A percentile compares a stretch with the other conserved stretches of the same genome.
Evolutionary conservation across 208 protist species (phyloP).

Genomic region (Trypanosoma grayi): DNA sequence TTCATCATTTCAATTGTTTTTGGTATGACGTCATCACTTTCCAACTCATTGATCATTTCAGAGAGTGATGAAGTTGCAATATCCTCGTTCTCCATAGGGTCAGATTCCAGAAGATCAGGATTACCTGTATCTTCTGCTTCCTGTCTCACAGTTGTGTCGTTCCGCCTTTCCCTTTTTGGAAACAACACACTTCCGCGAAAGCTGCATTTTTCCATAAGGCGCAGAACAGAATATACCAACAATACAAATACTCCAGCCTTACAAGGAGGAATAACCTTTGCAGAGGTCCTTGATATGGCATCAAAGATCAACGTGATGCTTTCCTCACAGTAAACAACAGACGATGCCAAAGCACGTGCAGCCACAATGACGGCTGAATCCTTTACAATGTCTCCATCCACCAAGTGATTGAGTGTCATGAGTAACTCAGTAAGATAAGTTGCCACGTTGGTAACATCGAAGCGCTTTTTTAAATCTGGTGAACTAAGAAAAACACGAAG

Average conservation of each 20-base stretch:
- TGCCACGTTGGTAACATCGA: slow-evolving; percentile 49
- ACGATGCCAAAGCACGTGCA: slow-evolving; percentile 78
- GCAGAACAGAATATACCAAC: slow-evolving; percentile 74
- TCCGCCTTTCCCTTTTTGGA: slow-evolving; percentile 45
- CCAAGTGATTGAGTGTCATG: slow-evolving; percentile 63
- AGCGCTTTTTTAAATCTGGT: slow-evolving; percentile 55
- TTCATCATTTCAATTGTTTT: neutral
- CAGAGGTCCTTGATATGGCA: slow-evolving; percentile 44
- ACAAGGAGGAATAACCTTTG: slow-evolving; percentile 30
- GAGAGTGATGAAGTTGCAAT: slow-evolving; percentile 42
- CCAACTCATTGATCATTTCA: slow-evolving; percentile 7
- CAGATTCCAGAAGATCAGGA: slow-evolving; percentile 7
- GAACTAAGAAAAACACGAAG: slow-evolving; percentile 64
- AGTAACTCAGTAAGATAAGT: slow-evolving; percentile 76
- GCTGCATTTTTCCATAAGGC: slow-evolving; percentile 85
- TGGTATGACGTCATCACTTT: neutral
- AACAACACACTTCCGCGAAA: slow-evolving; percentile 73
- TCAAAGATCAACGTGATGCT: slow-evolving; percentile 77
- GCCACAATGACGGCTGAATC: slow-evolving; percentile 62
- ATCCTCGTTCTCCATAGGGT: slow-evolving; percentile 16
- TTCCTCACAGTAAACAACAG: slow-evolving; percentile 79
- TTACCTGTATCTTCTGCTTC: slow-evolving; percentile 28
- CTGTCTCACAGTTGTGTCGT: slow-evolving; percentile 24
- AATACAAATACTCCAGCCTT: slow-evolving; percentile 53
- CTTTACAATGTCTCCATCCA: slow-evolving; percentile 70